A percentile compares a stretch with the other conserved stretches of the same genome.
Evolutionary conservation across 805 yeast species (phyloP).

Genomic region (Nakazawaea ishiwadae): DNA sequence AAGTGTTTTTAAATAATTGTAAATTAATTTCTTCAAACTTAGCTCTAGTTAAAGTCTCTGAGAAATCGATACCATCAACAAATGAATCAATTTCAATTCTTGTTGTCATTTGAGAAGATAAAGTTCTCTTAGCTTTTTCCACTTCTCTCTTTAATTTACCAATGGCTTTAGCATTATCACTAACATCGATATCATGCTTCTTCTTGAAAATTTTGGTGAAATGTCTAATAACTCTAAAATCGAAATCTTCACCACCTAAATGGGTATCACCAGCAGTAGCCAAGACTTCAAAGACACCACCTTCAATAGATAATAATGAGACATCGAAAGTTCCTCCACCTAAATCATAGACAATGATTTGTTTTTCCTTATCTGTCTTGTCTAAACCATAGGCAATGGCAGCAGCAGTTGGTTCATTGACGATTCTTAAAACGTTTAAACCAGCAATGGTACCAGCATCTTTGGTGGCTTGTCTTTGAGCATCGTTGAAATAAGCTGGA

Average conservation of each 20-base stretch:
- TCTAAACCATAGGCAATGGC: conserved; percentile 96
- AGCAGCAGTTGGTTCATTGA: conserved; percentile 95
- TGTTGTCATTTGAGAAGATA: conserved; percentile 92
- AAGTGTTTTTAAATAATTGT: conserved; percentile 88
- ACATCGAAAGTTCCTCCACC: conserved; percentile 99
- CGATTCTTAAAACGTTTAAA: conserved; percentile 80
- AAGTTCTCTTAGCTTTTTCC: conserved; percentile 96
- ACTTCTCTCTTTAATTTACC: conserved; percentile 96
- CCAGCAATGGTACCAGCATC: conserved; percentile 94
- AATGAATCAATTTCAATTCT: conserved; percentile 95
- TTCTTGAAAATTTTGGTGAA: conserved; percentile 85
- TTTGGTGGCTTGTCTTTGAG: conserved; percentile 92
- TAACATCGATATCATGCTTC: conserved; percentile 83
- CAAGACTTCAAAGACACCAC: conserved; percentile 88
- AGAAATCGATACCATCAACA: conserved; percentile 91
- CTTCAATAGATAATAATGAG: conserved; percentile 79
- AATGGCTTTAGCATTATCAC: conserved; percentile 78
- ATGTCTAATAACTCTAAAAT: conserved; percentile 82
- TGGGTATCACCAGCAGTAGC: conserved; percentile 97
- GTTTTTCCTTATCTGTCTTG: conserved; percentile 76
- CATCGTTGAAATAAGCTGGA: conserved; percentile 91
- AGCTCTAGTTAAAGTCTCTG: conserved; percentile 94
- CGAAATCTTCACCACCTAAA: conserved; percentile 97
- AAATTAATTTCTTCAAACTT: conserved; percentile 95
- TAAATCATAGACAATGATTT: conserved; percentile 86